Evolutionary conservation across 2,329 filamentous ascomycete species (phyloP), one percentile per base, ranked within the genome.

Genomic region (Aspergillus thermomutatus): DNA sequence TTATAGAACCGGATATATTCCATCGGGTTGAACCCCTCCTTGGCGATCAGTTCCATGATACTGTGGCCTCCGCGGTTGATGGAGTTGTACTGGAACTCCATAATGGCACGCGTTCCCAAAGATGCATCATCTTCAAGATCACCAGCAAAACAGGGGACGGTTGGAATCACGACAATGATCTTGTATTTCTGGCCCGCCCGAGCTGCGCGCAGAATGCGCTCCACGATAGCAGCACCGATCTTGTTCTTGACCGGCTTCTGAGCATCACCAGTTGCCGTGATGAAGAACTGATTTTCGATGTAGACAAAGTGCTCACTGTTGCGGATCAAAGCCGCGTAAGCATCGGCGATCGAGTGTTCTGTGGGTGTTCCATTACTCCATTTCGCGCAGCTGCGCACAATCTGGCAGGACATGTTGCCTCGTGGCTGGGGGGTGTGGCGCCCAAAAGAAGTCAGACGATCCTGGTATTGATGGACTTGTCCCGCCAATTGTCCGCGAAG

Each of bases 271-370:
- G 94, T 97, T 0, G 94, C 90, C 0, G 92, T 96, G 70, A 95
- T 97, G 80, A 97, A 99, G 79, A 97, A 97, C 70, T 99, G 94
- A 67, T 99, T 97, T 73, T 99, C 94, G 56, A 99, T 96, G 76
- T 97, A 99, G 11, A 99, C 86, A 64, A 87, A 97, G 71, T 97
- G 93, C 75, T 96, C 79, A 0, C 94, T 94, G 55, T 90, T 90
- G 50, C 87, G 81, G 66, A 97, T 97, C 43, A 96, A 78, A 55
- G 96, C 90, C 8, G 79, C 83, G 73, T 96, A 96, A 0, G 92
- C 92, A 69, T 93, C 91, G 51, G 86, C 84, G 60, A 97, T 92
- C 0, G 91, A 96, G 72, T 94, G 91, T 66, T 89, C 87, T 0
- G 82, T 85, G 9, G 94, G 76, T 51, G 96, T 93, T 7, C 93